Conservation (phyloP, 2,329 filamentous ascomycete species). For the Penicillium frequentans region DNA sequence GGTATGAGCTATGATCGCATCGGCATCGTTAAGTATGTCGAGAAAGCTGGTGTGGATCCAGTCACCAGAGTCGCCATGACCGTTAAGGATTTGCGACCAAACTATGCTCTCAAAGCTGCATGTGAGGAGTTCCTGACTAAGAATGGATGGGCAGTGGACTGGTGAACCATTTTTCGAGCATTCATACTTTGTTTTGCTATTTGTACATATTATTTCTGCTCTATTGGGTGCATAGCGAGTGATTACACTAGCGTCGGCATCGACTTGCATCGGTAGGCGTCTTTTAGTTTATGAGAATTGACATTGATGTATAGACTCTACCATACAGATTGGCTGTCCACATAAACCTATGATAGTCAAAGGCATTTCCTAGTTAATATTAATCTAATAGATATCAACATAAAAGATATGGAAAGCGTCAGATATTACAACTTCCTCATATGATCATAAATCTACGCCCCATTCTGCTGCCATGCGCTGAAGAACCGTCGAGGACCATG, state of each 20-base stretch:
- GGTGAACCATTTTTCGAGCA: constrained; percentile 49
- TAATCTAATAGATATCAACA: too few relatives aligned
- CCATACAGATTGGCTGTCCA: too few relatives aligned
- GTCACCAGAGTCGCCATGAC: constrained; percentile 74
- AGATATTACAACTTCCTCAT: not conserved
- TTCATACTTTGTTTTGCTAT: not conserved
- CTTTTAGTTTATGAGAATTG: not conserved
- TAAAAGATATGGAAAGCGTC: too few relatives aligned
- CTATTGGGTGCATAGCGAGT: constrained; percentile 19
- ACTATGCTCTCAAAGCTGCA: constrained; percentile 76
- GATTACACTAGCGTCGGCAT: constrained; percentile 10
- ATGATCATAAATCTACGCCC: not conserved
- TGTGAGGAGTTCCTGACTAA: constrained; percentile 81
- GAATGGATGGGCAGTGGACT: constrained; percentile 93
- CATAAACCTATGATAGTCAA: too few relatives aligned
- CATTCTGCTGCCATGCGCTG: constrained; percentile 42
- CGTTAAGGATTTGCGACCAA: constrained; percentile 72
- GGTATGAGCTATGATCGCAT: constrained; percentile 89
- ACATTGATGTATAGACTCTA: not conserved
- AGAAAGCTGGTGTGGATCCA: constrained; percentile 73
- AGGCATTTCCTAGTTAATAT: too few relatives aligned
- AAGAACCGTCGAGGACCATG: constrained; percentile 70
- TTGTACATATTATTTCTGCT: not conserved
- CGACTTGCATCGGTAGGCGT: constrained; percentile 15
- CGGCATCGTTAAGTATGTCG: constrained; percentile 82